These are phyloP conservation scores for Aspergillus quadrilineatus DNA, from an alignment of 2,329 filamentous ascomycete species.

Conservation along the genomic window DNA sequence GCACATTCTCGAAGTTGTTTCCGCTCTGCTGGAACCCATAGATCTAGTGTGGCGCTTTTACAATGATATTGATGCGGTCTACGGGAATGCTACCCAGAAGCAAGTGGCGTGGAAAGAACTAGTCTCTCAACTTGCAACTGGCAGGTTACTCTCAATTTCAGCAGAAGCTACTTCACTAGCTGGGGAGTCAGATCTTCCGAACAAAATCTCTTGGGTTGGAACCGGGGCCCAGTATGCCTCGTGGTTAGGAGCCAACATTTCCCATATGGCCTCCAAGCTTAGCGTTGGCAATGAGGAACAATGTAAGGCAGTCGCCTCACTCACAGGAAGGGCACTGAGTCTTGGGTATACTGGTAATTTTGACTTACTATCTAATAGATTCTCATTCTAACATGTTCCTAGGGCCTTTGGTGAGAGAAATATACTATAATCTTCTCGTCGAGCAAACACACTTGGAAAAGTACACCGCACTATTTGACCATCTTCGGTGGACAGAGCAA, in stretches of 20 bases:
- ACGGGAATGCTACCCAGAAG: constrained; percentile 45
- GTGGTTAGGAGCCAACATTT: constrained; percentile 71
- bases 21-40: constrained; percentile 45
- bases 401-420: constrained; percentile 43
- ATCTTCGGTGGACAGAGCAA: constrained; percentile 51
- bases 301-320: constrained; percentile 41
- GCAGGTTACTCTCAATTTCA: constrained; percentile 57
- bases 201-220: constrained; percentile 58
- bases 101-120: constrained; percentile 64
- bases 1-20: constrained; percentile 38
- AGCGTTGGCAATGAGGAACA: constrained; percentile 32
- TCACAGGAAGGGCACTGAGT: constrained; percentile 61
- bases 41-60: constrained; percentile 47
- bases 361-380: not conserved
- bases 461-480: constrained; percentile 41
- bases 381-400: constrained; percentile 15
- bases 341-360: constrained; percentile 69
- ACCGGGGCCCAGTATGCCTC: constrained; percentile 63
- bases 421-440: constrained; percentile 41
- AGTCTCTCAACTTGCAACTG: constrained; percentile 58
- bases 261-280: constrained; percentile 44
- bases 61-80: constrained; percentile 43
- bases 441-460: constrained; percentile 26
- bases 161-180: constrained; percentile 55
- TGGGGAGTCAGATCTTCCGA: constrained; percentile 27